Conservation (phyloP, 805 yeast genomes). For the Grigorovia yakushimaensis region DNA sequence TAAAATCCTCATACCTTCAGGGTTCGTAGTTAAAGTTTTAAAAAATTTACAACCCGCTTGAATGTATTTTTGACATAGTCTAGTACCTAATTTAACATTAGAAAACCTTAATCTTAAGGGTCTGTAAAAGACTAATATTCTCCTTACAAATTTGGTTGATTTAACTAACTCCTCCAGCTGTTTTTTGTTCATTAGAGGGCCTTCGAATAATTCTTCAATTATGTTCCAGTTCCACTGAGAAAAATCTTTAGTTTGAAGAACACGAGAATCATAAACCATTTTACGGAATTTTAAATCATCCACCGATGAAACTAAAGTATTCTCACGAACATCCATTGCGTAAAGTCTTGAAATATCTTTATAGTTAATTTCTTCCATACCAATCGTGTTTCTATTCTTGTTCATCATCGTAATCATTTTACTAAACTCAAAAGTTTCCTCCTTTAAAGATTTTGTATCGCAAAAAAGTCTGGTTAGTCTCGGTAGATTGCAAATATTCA, state of each 20-base stretch:
- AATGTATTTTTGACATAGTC: slow-evolving; percentile 46
- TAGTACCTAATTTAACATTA: slow-evolving; percentile 37
- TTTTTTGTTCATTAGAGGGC: slow-evolving; percentile 66
- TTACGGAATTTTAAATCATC: slow-evolving; percentile 63
- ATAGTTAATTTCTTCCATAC: slow-evolving; percentile 23
- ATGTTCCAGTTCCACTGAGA: slow-evolving; percentile 83
- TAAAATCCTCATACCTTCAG: slow-evolving; percentile 59
- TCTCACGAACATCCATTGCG: slow-evolving; percentile 18
- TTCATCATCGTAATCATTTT: slow-evolving; percentile 32
- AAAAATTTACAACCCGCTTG: slow-evolving; percentile 69
- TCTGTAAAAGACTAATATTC: slow-evolving; percentile 76
- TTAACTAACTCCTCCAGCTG: slow-evolving; percentile 68
- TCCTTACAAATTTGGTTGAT: slow-evolving; percentile 76
- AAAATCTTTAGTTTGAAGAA: slow-evolving; percentile 68
- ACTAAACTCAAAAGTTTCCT: slow-evolving; percentile 38
- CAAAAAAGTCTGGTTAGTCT: background rate
- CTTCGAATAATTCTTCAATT: slow-evolving; percentile 61
- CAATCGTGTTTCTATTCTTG: slow-evolving; percentile 31
- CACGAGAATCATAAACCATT: slow-evolving; percentile 57
- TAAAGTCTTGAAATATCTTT: slow-evolving; percentile 15
- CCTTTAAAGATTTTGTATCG: slow-evolving; percentile 2
- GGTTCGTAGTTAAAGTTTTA: slow-evolving; percentile 48
- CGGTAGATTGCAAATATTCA: slow-evolving; percentile 22
- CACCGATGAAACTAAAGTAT: slow-evolving; percentile 23
- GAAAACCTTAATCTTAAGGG: slow-evolving; percentile 85